phyloP scores from a whole-genome alignment of 202 grass and related monocot genomes.

The Elaeis oleifera region DNA sequence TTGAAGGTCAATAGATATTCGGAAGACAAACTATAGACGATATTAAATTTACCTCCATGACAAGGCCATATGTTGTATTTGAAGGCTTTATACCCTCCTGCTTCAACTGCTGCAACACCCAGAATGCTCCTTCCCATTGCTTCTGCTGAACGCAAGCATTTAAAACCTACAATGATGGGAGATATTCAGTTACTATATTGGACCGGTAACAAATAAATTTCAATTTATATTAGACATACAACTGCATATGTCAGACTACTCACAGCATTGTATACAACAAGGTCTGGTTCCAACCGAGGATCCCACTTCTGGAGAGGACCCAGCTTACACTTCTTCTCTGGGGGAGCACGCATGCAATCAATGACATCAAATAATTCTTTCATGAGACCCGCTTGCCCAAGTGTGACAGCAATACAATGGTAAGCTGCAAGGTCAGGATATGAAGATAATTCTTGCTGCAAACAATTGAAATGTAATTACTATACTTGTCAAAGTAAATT shows the following conservation, averaged over 20 bases:
- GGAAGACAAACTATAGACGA: not conserved
- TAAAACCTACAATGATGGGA: slow-evolving; percentile 48
- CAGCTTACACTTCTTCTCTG: slow-evolving; percentile 64
- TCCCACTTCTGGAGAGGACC: slow-evolving; percentile 69
- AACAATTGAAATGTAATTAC: slow-evolving; percentile 26
- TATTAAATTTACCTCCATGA: slow-evolving; percentile 61
- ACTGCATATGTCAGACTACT: slow-evolving; percentile 15
- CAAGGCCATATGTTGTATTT: slow-evolving; percentile 94
- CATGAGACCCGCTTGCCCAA: slow-evolving; percentile 88
- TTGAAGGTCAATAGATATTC: slow-evolving; percentile 7
- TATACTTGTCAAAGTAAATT: slow-evolving; percentile 2
- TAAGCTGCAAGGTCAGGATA: slow-evolving; percentile 92
- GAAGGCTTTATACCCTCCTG: slow-evolving; percentile 58
- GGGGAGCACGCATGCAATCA: slow-evolving; percentile 69
- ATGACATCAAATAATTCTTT: slow-evolving; percentile 98
- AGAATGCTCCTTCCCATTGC: slow-evolving; percentile 97
- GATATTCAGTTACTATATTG: slow-evolving; percentile 9
- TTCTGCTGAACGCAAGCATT: slow-evolving; percentile 90
- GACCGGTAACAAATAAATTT: not conserved
- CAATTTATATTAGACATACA: no score
- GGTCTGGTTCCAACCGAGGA: slow-evolving; percentile 85
- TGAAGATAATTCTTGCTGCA: slow-evolving; percentile 78
- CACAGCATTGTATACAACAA: slow-evolving; percentile 83
- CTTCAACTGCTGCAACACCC: slow-evolving; percentile 93
- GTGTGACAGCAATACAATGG: slow-evolving; percentile 84